Evolutionary conservation across 768 basidiomycete species (phyloP), one percentile per base, ranked within the genome.

Genomic region (Calocybe cyanea): DNA sequence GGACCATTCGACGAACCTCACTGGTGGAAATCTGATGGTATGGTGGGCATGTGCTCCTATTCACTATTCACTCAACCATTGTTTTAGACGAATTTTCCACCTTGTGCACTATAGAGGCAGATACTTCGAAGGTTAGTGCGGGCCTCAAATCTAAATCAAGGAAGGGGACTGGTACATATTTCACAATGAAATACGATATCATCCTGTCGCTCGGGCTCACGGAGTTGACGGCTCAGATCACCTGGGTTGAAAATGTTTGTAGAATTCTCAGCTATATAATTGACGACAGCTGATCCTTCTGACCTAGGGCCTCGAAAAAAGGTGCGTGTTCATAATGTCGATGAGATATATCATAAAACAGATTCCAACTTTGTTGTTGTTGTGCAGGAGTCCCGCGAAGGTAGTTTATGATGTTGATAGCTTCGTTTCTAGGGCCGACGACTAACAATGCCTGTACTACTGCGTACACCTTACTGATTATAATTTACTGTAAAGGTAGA

Each of bases 21-120:
- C 10, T 65, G 63, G 62, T 53, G 57, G 19, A 61, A 65, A 40
- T 43, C 23, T 7, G 19, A 23, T 19, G 33, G 46, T 32, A 36
- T n/a, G n/a, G n/a, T n/a, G n/a, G n/a, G n/a, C n/a, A 4, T 34
- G 28, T 39, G 9, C 20, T 3, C 3, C 3, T 4, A n/a, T 28
- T 23, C 19, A 15, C 32, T 10, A 34, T 34, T 36, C 23, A 38
- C 41, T 1, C 28, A 9, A 18, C n/a, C 50, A 50, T 44, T 3
- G n/a, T n/a, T n/a, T n/a, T n/a, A n/a, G n/a, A 55, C 50, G 51
- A 52, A 45, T 31, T 21, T 34, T 2, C 41, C 13, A 23, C 40
- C 49, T 15, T 57, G 55, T 57, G 55, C 39, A 43, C 28, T 5
- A 45, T 57, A 4, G 39, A 23, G 11, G 40, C 55, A 4, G 44